Evolutionary conservation across 2,329 filamentous ascomycete species (phyloP), one percentile per base, ranked within the genome.

Genomic region (Alternaria sp.): DNA sequence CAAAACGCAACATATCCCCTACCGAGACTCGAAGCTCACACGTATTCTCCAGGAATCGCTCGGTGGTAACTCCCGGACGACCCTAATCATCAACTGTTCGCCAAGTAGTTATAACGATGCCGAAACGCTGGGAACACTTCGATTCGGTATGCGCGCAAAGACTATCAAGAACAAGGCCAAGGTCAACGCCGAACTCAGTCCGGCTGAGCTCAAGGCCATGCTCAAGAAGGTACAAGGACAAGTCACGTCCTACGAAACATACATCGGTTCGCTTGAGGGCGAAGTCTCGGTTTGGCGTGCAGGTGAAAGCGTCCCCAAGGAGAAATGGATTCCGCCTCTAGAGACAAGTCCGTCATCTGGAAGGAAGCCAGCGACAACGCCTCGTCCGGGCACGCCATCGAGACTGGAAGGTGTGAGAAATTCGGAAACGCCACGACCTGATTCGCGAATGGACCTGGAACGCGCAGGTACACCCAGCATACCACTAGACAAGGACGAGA

Each of bases 111-210:
- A 98, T 85, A 98, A 99, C 84, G 95, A 97, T 82, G 89, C 90
- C 58, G 96, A 99, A 83, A 98, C 96, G 0, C 83, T 98, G 52
- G 91, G 93, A 69, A 99, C 96, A 1, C 83, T 99, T 64, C 89
- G 94, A 49, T 99, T 98, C 78, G 96, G 96, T 84, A 96, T 96
- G 82, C 87, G 96, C 79, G 96, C 96, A 61, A 99, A 99, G 85
- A 92, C 93, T 0, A 99, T 99, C 85, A 97, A 98, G 90, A 98
- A 98, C 85, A 98, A 98, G 87, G 96, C 96, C 81, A 99, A 98
- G 90, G 91, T 99, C 87, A 99, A 99, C 79, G 94, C 95, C 49
- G 96, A 99, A 81, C 88, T 99, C 74, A 98, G 95, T 75, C 96
- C 96, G 49, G 89, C 93, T 12, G 96, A 99, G 81, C 89, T 99